These are phyloP conservation scores for Echium plantagineum DNA, from an alignment of 257 asterid species.

Conservation along the genomic window DNA sequence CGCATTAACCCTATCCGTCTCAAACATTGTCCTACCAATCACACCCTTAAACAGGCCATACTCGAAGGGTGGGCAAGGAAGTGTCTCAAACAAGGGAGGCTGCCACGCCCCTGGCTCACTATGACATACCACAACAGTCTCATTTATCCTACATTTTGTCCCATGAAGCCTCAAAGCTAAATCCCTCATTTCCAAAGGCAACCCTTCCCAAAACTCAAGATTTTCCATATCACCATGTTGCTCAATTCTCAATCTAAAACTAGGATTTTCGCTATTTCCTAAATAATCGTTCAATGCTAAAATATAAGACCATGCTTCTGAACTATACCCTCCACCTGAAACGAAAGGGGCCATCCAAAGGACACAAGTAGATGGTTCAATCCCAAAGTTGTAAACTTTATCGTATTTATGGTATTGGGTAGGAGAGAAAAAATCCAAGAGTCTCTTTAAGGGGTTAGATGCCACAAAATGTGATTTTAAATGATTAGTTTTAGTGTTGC, in stretches of 20 bases:
- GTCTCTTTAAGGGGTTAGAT: too few relatives aligned
- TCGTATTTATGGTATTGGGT: constrained; percentile 5
- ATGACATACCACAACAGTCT: constrained; percentile 69
- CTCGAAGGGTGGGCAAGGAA: constrained; percentile 55
- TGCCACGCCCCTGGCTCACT: constrained; percentile 97
- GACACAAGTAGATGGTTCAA: constrained; percentile 40
- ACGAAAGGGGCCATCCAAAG: constrained; percentile 97
- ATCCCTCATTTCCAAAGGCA: constrained; percentile 48
- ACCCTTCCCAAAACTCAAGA: constrained; percentile 64
- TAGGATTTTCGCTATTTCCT: constrained; percentile 23
- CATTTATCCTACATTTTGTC: constrained; percentile 38
- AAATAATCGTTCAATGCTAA: constrained; percentile 36
- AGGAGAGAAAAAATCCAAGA: constrained; percentile 8
- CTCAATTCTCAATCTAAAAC: constrained; percentile 46
- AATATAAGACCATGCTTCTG: constrained; percentile 93
- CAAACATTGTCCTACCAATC: constrained; percentile 88
- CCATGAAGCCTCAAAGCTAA: constrained; percentile 43
- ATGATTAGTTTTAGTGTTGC: too few relatives aligned
- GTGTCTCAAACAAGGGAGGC: constrained; percentile 69
- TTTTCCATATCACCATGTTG: constrained; percentile 71
- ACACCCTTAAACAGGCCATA: constrained; percentile 44
- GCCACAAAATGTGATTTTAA: too few relatives aligned
- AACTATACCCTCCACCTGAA: constrained; percentile 90
- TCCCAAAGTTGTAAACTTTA: neutral
- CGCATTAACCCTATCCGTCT: constrained; percentile 60